A percentile compares a stretch with the other conserved stretches of the same genome.
Conservation (phyloP, 441 rosid species). For the Croton laevigatus region DNA sequence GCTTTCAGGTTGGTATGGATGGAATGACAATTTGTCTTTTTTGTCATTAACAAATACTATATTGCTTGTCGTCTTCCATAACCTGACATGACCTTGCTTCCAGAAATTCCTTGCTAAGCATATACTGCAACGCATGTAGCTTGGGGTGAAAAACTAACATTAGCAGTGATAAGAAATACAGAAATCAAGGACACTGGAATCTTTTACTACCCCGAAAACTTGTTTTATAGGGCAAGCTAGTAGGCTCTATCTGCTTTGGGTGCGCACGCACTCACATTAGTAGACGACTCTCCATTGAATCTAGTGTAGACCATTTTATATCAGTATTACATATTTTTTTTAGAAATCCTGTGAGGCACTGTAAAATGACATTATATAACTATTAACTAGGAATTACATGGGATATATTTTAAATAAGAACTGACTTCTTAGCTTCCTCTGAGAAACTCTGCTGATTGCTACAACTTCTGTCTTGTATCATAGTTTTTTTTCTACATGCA, state of each 20-base stretch:
- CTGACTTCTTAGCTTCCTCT: neutral
- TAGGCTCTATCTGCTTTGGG: neutral
- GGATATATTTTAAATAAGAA: neutral
- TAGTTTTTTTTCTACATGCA: neutral
- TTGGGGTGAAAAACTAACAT: neutral
- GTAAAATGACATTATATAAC: neutral
- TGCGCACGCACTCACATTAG: neutral
- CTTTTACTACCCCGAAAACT: neutral
- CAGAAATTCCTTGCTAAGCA: neutral
- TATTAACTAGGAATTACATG: neutral
- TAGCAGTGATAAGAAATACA: too few species aligned
- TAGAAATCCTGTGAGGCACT: neutral
- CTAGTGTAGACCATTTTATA: neutral
- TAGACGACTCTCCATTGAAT: neutral
- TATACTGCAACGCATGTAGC: neutral
- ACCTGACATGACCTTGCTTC: neutral
- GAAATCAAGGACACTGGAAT: neutral
- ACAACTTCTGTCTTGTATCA: neutral
- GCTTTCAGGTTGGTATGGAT: neutral
- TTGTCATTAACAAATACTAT: neutral
- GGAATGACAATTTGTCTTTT: neutral
- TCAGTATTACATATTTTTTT: neutral
- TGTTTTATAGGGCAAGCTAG: neutral
- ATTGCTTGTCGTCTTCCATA: neutral
- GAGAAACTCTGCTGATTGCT: neutral